Evolutionary conservation across 2,329 filamentous ascomycete genomes (phyloP), one percentile per base, ranked within the genome.

Genomic region (Diaporthe sp.): DNA sequence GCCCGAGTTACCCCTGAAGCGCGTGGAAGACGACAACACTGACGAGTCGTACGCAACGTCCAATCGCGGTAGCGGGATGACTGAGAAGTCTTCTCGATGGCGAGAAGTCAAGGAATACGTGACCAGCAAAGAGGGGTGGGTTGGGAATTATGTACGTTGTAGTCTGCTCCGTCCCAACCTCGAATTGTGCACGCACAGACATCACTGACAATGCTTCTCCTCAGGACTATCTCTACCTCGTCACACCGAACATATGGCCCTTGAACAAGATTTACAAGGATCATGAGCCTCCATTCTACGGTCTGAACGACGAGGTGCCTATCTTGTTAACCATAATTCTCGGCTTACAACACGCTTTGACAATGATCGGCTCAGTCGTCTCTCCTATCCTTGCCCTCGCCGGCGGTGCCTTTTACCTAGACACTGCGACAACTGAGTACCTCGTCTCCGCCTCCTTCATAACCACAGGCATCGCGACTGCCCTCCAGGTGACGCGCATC

Each of bases 401-500:
- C 8, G 86, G 88, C 20, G 85, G 85, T 22, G 88, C 90, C 31
- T 92, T 91, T 73, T 90, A 93, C 77, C 86, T 94, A 39, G 85
- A 85, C 15, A 80, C 85, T 0, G 87, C 87, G 6, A 83, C 88
- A 7, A 89, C 91, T 47, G 88, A 91, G 79, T 94, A 94, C 79
- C 88, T 94, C 2, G 92, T 94, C 8, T 94, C 92, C 22, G 92
- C 92, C 0, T 91, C 92, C 0, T 86, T 94, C 73, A 93, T 94
- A 75, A 90, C 91, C 31, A 93, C 90, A 53, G 92, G 92, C 12
- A 86, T 94, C 61, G 86, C 93, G 3, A 93, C 91, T 8, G 86
- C 89, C 0, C 85, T 94, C 37, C 92, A 94, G 80, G 93, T 94
- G 78, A 92, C 90, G 2, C 87, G 91, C 7, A 90, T 94, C 76